Evolutionary conservation across 2,329 filamentous ascomycete species (phyloP), one percentile per base, ranked within the genome.

Genomic region (Didymella segeticola): DNA sequence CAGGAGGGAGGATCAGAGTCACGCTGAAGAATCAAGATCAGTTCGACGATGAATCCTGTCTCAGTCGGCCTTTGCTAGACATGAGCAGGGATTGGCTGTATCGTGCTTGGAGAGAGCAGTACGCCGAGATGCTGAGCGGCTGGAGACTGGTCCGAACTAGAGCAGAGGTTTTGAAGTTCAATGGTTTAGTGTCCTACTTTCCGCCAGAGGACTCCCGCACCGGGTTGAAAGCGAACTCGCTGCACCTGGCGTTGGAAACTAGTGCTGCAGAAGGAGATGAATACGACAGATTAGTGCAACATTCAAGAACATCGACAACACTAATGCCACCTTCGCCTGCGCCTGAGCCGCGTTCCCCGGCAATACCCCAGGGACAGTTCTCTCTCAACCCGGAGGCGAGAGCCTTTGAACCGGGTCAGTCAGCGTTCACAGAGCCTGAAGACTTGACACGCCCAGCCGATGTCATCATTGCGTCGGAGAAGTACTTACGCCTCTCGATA

Each of bases 101-200:
- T 60, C 73, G 71, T 6, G 75, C 79, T 2, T 88, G 86, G 74
- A 79, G 83, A 34, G 72, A 77, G 43, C 76, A 80, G 37, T 88
- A 88, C 68, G 83, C 85, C 3, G 75, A 85, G 41, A 75, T 85
- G 49, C 76, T 88, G 4, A 80, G 80, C n/a, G 79, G 81, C 8
- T 87, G 85, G 85, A 79, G 79, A 11, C 61, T 88, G 10, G 74
- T 79, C 11, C 77, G 83, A 19, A 76, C 82, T 58, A 78, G 80
- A 43, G 80, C 81, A 12, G 85, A 88, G 67, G 75, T 88, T 2
- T 75, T 86, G 22, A 86, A 86, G 60, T 82, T 83, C 52, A 80
- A 82, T 43, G 77, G 77, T 0, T 63, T 78, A 5, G 68, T 73
- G 9, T 70, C 72, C 1, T 75, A 75, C 51, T 73, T 72, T 29